Evolutionary conservation across 2,329 filamentous ascomycete species (phyloP).

Genomic region (Penicillium rolfsii): DNA sequence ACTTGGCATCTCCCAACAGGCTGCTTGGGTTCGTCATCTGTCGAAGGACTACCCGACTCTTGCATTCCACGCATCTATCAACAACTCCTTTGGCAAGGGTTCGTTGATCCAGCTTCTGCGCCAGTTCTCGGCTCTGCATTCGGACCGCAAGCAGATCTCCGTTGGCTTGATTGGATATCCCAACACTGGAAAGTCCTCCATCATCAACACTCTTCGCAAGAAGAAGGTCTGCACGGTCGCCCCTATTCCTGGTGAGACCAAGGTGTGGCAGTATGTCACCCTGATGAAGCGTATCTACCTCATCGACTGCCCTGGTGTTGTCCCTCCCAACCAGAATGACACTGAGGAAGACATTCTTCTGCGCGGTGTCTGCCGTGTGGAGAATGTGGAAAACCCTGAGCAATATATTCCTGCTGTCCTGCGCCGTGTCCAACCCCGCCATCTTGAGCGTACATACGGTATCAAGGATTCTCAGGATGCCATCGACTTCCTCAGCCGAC

Average conservation of each 20-base stretch:
- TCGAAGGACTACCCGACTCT: conserved; percentile 92
- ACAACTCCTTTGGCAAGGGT: conserved; percentile 95
- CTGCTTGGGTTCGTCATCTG: conserved; percentile 85
- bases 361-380: conserved; percentile 87
- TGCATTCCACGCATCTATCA: conserved; percentile 92
- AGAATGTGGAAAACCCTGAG: conserved; percentile 94
- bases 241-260: conserved; percentile 94
- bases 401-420: conserved; percentile 91
- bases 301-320: conserved; percentile 95
- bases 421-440: conserved; percentile 76
- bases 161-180: conserved; percentile 89
- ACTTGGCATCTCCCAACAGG: conserved; percentile 64
- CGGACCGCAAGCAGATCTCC: conserved; percentile 89
- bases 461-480: conserved; percentile 76
- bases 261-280: conserved; percentile 97
- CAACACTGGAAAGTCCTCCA: conserved; percentile 93
- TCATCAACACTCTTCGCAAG: conserved; percentile 93
- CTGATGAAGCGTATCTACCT: conserved; percentile 93
- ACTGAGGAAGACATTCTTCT: conserved; percentile 86
- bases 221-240: conserved; percentile 94
- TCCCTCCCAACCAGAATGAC: conserved; percentile 83
- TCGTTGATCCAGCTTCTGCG: conserved; percentile 88
- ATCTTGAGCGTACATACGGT: conserved; percentile 92
- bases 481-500: conserved; percentile 80
- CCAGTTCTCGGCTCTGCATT: conserved; percentile 89